Base-by-base conservation (phyloP, 129 eudicot genomes). In the Pittosporum tobira region DNA sequence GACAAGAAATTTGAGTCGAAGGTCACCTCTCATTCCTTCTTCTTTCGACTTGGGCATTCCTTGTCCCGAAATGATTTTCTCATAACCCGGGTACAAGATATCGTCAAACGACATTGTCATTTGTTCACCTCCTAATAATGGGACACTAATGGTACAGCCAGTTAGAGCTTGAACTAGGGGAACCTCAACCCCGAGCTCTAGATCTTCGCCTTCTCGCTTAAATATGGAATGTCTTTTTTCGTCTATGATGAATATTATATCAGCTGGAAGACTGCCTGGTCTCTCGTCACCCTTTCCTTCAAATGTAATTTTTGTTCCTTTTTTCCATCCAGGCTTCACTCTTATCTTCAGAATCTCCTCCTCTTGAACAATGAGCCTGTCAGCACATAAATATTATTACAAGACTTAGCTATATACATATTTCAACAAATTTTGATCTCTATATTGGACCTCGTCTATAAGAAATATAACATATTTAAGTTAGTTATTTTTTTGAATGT, bases 211-310 rank as follows among this genome's bases (percentile, higher is more conserved):
- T 28, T 48, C 49, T 59, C 82, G 51, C 66, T 72, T 71, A 21
- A 67, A 82, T 10, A 82, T 3, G 10, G 79, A 65, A 62, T 82
- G 90, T 51, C 43, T 65, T 63, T 78, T 78, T 44, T 82, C 90
- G 16, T 72, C 73, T 22, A 82, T 59, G 12, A 57, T 13, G 30
- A 78, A 78, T 5, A 75, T 62, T 45, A 82, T 78, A 51, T 78
- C 90, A 4, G 84, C 88, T 5, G 84, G 84, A 59, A 71, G 72
- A 18, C 58, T 47, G 5, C 85, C 90, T 22, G 85, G 84, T 64
- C 63, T 78, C 69, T 82, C 90, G 11, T 82, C 85, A 9, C 90
- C 90, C 59, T 82, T 82, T 23, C 81, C 90, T 75, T 82, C 90
- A 23, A 82, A 78, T 12, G 77, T 82, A 45, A 82, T 75, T 67